Base-by-base conservation (phyloP, 345 rosid genomes). In the Murraya paniculata region DNA sequence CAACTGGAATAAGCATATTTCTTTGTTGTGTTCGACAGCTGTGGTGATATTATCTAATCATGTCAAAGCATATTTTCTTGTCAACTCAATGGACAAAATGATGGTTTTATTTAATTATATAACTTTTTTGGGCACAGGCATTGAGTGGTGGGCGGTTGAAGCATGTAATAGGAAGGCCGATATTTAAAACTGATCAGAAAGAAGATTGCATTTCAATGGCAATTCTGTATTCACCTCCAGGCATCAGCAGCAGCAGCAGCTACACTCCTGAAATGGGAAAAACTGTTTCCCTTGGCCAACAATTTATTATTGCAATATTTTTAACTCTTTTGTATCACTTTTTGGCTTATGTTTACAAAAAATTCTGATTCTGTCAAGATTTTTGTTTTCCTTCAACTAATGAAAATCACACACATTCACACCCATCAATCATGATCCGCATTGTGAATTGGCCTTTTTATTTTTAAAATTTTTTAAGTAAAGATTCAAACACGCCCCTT, bases 121-220 rank as follows among this genome's bases (percentile, higher is more conserved):
- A 7, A 0, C 10, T 24, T 38, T 45, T 28, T n/a, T 36, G 6
- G 38, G 10, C 16, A 25, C 80, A 90, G 94, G 84, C 81, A 61
- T 19, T 77, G 55, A 88, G 92, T 60, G 88, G 81, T 4, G 93
- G 91, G 25, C 82, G 80, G 76, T 90, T 83, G 85, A 92, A 84
- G 85, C 92, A 89, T 57, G 97, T 88, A 45, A 73, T 90, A 5
- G 97, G 97, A 59, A 85, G 90, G 84, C 86, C 94, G 22, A 77
- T 90, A 5, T 83, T 79, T 59, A 82, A 82, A 73, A 83, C 80
- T 39, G 88, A 73, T 30, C 87, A 73, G 48, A 69, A 78, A 59
- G 85, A 86, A 31, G 90, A 80, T 56, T 61, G 61, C 66, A 86
- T 87, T 81, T 89, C 95, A n/a, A 87, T 91, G 86, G 88, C 91